Evolutionary conservation across 23 red algal species (phyloP), one percentile per base, ranked within the genome.

Genomic region (Pyropia yezoensis): DNA sequence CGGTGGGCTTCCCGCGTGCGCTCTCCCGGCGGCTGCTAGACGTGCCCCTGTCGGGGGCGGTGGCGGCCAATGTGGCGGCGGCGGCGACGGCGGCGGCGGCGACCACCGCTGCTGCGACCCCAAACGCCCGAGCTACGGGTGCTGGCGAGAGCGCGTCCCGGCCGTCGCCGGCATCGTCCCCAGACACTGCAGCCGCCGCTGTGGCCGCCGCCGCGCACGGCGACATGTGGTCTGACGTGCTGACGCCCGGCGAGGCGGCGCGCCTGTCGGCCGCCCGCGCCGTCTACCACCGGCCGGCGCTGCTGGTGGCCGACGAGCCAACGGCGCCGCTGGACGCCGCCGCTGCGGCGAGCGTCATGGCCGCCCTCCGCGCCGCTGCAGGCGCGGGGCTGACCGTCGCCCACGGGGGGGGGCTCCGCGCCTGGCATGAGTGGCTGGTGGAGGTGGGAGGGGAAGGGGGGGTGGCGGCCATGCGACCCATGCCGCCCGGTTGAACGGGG

Each of bases 171-270:
- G 26, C 19, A 27, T 59, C 49, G 49, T 30, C n/a, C 20, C 22
- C 71, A 62, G 18, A 65, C 76, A 18, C 71, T 71, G 18, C 76
- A 63, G 81, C 17, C 33, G 33, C 62, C 58, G 82, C 64, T 24
- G 51, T 33, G 19, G 61, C 27, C 25, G 63, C 27, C 54, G 21
- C 54, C 30, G 33, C 26, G 18, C 6, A 71, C 22, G 19, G 55
- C 55, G 71, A 59, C 21, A 66, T 54, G 27, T 87, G 82, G 82
- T 59, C 82, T 20, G 24, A 54, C 21, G 64, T 62, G 27, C 28
- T 87, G 23, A 87, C 71, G 53, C 82, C 82, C 13, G 82, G 82
- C 27, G 82, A 87, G 65, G 50, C 61, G 15, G 71, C 75, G 30
- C 54, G 75, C 33, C 45, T 87, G 54, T 55, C 49, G 50, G 71